phyloP scores from a whole-genome alignment of 1,139 yeast species.

The Sugiyamaella sp. region DNA sequence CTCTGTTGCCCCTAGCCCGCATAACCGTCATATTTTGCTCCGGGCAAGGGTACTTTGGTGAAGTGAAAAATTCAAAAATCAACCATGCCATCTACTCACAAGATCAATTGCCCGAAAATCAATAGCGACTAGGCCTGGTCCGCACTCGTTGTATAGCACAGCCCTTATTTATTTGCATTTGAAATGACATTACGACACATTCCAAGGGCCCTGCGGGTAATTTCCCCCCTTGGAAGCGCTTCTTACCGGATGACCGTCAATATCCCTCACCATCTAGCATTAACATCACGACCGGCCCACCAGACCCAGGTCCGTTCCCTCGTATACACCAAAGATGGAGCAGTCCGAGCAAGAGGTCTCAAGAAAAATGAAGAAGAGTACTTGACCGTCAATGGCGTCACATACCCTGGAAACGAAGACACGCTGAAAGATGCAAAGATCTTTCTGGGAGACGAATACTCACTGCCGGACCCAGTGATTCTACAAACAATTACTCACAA shows the following conservation, averaged over 20 bases:
- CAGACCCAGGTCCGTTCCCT: slow-evolving; percentile 28
- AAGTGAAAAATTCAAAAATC: slow-evolving; percentile 15
- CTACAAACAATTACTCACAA: slow-evolving; percentile 88
- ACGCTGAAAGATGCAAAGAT: slow-evolving; percentile 54
- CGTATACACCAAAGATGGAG: slow-evolving; percentile 53
- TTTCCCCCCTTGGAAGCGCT: background rate
- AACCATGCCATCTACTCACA: slow-evolving; percentile 7
- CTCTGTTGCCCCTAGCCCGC: too few species aligned
- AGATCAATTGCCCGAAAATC: slow-evolving; percentile 17
- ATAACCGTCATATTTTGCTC: slow-evolving; percentile 5
- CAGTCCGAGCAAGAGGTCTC: slow-evolving; percentile 70
- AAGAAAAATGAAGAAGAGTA: slow-evolving; percentile 74
- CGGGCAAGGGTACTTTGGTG: slow-evolving; percentile 14
- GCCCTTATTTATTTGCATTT: slow-evolving; percentile 6
- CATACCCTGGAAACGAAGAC: slow-evolving; percentile 57
- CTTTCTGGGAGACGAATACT: slow-evolving; percentile 55
- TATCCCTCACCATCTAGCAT: slow-evolving; percentile 5
- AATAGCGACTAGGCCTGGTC: background rate
- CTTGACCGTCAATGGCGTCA: slow-evolving; percentile 58
- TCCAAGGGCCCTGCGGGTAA: background rate
- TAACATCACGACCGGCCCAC: background rate
- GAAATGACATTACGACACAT: slow-evolving; percentile 10
- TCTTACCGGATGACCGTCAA: background rate
- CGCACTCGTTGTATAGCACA: background rate
- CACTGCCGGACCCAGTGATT: slow-evolving; percentile 50